phyloP scores from a whole-genome alignment of 176 grass and related monocot species.

The Chrysopogon serrulatus region DNA sequence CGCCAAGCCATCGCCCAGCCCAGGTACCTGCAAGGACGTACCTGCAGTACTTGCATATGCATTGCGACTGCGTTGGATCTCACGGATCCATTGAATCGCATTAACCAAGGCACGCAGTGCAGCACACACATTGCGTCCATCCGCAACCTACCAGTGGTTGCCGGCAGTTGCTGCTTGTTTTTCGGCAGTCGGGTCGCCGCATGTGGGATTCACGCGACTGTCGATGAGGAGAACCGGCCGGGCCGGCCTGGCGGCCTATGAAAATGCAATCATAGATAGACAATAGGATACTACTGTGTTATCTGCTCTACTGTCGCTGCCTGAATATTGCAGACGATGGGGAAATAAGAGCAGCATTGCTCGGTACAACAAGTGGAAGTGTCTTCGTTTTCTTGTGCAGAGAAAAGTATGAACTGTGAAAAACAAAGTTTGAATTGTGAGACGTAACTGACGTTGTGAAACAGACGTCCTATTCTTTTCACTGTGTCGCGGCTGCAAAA shows the following conservation, averaged over 20 bases:
- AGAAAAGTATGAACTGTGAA: not conserved
- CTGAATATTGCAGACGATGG: not conserved
- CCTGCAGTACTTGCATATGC: conserved; percentile 8
- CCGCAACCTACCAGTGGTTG: conserved; percentile 1
- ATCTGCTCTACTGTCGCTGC: not conserved
- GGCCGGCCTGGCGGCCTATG: too few relatives aligned
- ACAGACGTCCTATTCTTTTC: not conserved
- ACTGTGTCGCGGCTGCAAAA: not conserved
- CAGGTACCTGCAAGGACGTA: conserved; percentile 55
- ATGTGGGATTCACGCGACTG: conserved; percentile 25
- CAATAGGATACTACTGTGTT: not conserved
- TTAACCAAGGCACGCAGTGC: not conserved
- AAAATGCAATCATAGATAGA: not conserved
- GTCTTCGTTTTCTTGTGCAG: not conserved
- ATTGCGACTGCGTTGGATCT: conserved; percentile 18
- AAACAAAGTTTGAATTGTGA: not conserved
- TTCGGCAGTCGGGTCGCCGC: conserved; percentile 31
- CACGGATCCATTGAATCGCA: conserved; percentile 12
- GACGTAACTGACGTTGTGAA: not conserved
- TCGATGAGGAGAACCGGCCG: not conserved
- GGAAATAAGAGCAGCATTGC: not conserved
- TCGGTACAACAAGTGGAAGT: not conserved
- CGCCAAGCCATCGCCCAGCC: conserved; percentile 18
- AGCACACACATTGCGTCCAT: not conserved
- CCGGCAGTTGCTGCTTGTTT: conserved; percentile 1